Conservation (phyloP, 805 yeast species). For the Metschnikowia shivogae region DNA sequence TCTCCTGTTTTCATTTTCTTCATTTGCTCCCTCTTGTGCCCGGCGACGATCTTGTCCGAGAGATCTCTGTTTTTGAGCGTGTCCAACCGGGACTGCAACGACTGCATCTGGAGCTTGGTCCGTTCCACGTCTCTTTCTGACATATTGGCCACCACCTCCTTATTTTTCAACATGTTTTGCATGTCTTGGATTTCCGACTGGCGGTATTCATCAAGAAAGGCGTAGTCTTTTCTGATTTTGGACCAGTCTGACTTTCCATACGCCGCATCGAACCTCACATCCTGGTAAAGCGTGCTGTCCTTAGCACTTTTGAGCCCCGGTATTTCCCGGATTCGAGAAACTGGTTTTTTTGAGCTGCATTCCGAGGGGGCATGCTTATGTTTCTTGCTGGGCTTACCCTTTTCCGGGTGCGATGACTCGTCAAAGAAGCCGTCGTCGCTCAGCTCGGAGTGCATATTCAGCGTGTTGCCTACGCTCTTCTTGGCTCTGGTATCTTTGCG, state of each 20-base stretch:
- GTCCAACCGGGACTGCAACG: slow-evolving; percentile 64
- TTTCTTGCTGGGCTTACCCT: slow-evolving; percentile 25
- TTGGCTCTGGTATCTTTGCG: slow-evolving; percentile 15
- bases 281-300: slow-evolving; percentile 52
- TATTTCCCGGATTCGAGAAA: slow-evolving; percentile 64
- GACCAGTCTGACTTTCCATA: slow-evolving; percentile 76
- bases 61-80: slow-evolving; percentile 69
- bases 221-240: slow-evolving; percentile 69
- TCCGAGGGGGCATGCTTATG: slow-evolving; percentile 88
- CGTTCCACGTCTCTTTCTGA: slow-evolving; percentile 46
- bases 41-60: slow-evolving; percentile 60
- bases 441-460: slow-evolving; percentile 18
- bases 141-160: slow-evolving; percentile 38
- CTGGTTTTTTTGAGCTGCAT: slow-evolving; percentile 67
- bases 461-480: slow-evolving; percentile 9
- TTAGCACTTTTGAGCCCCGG: slow-evolving; percentile 53
- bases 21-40: slow-evolving; percentile 50
- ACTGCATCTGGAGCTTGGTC: slow-evolving; percentile 53
- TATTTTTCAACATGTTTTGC: slow-evolving; percentile 53
- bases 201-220: slow-evolving; percentile 83
- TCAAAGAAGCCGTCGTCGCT: slow-evolving; percentile 14
- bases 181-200: slow-evolving; percentile 64
- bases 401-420: slow-evolving; percentile 3
- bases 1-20: slow-evolving; percentile 46
- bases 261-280: slow-evolving; percentile 88